Conservation (phyloP, 73 alveolate species). For the Symbiodinium natans region DNA sequence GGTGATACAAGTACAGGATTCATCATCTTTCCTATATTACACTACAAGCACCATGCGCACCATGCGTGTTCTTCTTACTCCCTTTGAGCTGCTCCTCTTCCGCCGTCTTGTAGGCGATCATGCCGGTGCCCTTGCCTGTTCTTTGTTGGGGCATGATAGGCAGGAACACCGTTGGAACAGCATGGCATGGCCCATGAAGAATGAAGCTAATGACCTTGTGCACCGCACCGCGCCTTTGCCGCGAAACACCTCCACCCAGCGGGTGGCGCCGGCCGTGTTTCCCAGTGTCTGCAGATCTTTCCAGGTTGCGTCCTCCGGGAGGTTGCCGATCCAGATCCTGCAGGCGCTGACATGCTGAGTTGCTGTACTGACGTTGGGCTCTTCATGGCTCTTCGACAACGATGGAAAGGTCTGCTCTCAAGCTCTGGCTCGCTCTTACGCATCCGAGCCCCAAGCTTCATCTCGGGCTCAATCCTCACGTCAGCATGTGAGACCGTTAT, state of each 20-base stretch:
- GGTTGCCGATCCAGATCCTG: constrained; percentile 89
- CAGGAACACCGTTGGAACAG: too few species aligned
- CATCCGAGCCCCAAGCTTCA: not conserved
- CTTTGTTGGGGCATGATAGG: too few species aligned
- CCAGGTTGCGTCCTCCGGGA: constrained; percentile 80
- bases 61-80: too few species aligned
- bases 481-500: not conserved
- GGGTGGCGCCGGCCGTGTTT: constrained; percentile 78
- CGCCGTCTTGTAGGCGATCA: constrained; percentile 90
- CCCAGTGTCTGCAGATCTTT: constrained; percentile 86
- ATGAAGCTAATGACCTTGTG: not conserved
- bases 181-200: too few species aligned
- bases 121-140: constrained; percentile 83
- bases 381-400: too few species aligned
- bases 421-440: too few species aligned
- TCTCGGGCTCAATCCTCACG: not conserved
- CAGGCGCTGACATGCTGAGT: not conserved
- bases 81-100: constrained; percentile 61
- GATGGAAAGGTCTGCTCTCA: too few species aligned
- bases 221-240: constrained; percentile 61
- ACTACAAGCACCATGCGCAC: too few species aligned
- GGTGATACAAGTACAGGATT: too few species aligned
- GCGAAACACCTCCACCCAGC: constrained; percentile 78
- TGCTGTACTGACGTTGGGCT: too few species aligned
- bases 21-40: too few species aligned